Evolutionary conservation across 1,284 basidiomycete species (phyloP), one percentile per base, ranked within the genome.

Genomic region (Cystobasidiaceae sp.): DNA sequence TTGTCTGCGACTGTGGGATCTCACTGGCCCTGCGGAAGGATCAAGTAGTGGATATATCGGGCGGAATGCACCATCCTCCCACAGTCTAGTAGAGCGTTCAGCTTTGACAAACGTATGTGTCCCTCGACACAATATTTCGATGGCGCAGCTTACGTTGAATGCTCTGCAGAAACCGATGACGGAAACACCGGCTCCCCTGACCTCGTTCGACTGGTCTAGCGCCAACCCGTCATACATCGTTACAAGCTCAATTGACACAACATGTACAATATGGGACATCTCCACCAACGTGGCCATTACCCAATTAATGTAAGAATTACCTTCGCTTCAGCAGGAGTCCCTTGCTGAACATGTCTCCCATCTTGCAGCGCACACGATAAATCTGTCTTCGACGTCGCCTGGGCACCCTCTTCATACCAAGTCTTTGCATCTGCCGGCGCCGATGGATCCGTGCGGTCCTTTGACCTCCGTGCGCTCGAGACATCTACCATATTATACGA

Each of bases 401-500:
- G 96, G 94, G 84, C 97, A n/a, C 96, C 96, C 1, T 85, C 87
- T n/a, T 94, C 90, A 11, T 89, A 90, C 3, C 93, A 98, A 76
- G 93, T 97, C 70, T 99, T 99, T 77, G 93, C 97, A 33, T 94
- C 91, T 15, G 96, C 98, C 21, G 96, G 96, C 25, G 96, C 94
- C 13, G 96, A 99, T 75, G 96, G 96, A 11, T 92, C 88, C 66
- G 81, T 98, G 37, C 89, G 96, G 51, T 93, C 96, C 7, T 99
- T 98, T 75, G 96, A 99, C 77, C 80, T 98, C 62, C 86, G 96
- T 39, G 90, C 89, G 71, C 82, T 98, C 48, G 96, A 98, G 76
- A 96, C 98, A 78, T 97, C 93, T 7, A 99, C 96, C 2, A 99
- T 98, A 73, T 82, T 98, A 48, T 99, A 97, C 77, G 96, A 98